Conservation (phyloP, 2,329 filamentous ascomycete genomes). For the Penicillium hordei region DNA sequence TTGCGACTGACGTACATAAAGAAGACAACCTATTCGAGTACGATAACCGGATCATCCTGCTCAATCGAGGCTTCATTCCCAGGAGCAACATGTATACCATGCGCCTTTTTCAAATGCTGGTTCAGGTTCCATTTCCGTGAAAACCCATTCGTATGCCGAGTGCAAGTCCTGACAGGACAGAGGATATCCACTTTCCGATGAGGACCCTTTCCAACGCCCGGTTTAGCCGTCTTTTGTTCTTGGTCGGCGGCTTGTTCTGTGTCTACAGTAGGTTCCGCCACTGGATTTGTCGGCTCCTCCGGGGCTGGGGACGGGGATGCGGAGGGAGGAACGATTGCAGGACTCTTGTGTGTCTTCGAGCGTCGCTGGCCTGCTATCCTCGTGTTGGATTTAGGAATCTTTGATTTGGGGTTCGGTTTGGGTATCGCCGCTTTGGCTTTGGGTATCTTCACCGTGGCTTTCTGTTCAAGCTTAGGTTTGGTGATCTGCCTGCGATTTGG, state of each 20-base stretch:
- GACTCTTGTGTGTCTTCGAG: not conserved
- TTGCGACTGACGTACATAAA: not conserved
- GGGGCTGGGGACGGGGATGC: not conserved
- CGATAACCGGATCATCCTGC: slow-evolving; percentile 3
- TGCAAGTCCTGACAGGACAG: slow-evolving; percentile 34
- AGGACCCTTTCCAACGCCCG: slow-evolving; percentile 24
- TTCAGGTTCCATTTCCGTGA: slow-evolving; percentile 41
- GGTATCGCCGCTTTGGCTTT: not conserved
- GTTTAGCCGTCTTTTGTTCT: not conserved
- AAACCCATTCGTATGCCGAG: slow-evolving; percentile 34
- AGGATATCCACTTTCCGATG: slow-evolving; percentile 31
- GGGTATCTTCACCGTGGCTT: not conserved
- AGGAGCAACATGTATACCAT: slow-evolving; percentile 23
- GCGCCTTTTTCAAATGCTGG: slow-evolving; percentile 36
- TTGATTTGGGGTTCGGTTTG: not conserved
- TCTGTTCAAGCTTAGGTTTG: not conserved
- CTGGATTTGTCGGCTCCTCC: not conserved
- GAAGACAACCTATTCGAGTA: slow-evolving; percentile 6
- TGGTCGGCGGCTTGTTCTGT: not conserved
- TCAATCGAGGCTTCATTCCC: slow-evolving; percentile 4
- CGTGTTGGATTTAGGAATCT: not conserved
- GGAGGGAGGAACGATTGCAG: slow-evolving; percentile 2
- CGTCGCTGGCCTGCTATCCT: slow-evolving; percentile 8
- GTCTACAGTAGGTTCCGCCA: not conserved
- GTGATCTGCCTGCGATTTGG: not conserved